Evolutionary conservation across 164 flowering plant species (phyloP).

Genomic region (Umbellularia californica): DNA sequence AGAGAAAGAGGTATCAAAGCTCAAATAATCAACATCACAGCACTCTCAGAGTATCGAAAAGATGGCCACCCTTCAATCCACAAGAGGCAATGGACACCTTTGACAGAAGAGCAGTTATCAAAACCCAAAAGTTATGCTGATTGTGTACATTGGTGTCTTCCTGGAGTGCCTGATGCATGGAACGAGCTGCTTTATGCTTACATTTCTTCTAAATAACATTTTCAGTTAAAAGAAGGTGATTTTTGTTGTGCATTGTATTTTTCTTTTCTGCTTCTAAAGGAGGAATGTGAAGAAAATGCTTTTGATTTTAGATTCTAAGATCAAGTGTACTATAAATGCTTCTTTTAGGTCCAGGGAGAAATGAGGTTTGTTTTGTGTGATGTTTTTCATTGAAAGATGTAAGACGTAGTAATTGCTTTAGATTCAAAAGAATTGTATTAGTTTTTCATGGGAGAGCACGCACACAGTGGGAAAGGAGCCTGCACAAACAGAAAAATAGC

Average conservation of each 20-base stretch:
- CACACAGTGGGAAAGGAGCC: too few relatives aligned
- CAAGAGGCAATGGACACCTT: constrained; percentile 53
- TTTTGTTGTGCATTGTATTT: not conserved
- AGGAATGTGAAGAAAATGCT: too few relatives aligned
- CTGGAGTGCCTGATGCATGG: constrained; percentile 93
- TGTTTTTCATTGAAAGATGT: too few relatives aligned
- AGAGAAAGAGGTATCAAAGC: constrained; percentile 44
- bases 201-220: constrained; percentile 15
- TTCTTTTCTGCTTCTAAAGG: not conserved
- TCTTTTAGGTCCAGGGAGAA: too few relatives aligned
- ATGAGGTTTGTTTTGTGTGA: too few relatives aligned
- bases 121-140: constrained; percentile 63
- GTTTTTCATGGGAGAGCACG: too few relatives aligned
- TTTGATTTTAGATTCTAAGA: too few relatives aligned
- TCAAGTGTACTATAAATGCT: too few relatives aligned
- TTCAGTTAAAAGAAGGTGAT: not conserved
- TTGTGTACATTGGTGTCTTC: constrained; percentile 87
- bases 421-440: too few relatives aligned
- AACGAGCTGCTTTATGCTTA: constrained; percentile 62
- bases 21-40: constrained; percentile 61
- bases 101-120: constrained; percentile 37
- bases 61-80: constrained; percentile 73
- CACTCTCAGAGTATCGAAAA: constrained; percentile 72
- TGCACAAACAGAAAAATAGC: too few relatives aligned
- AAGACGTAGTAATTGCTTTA: too few relatives aligned